Evolutionary conservation across 148 eudicot genomes (phyloP), one percentile per base, ranked within the genome.

Genomic region (Rhododendron molle): DNA sequence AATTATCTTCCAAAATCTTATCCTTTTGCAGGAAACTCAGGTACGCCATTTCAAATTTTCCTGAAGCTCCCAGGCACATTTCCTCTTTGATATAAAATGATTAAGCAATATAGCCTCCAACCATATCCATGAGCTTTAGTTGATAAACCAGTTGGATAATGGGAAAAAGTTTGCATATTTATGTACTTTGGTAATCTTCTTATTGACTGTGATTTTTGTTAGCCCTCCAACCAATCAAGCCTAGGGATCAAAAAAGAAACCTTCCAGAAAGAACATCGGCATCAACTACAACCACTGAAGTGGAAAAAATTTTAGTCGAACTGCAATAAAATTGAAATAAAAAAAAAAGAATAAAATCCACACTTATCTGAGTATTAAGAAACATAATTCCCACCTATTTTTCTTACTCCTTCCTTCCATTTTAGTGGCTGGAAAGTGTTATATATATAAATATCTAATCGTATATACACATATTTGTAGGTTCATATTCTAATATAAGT

Each of bases 11-110:
- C 91, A 26, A 86, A 86, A 65, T 85, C 91, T 67, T 89, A 84
- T 88, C 47, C 89, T 65, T 87, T 90, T 79, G 81, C 90, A 20
- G 88, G 86, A 78, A 86, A 85, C 56, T 72, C 94, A 85, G 95
- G 93, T 90, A 87, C 43, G 18, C 38, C 83, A 23, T 86, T 34
- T 47, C 36, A 32, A 32, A 44, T 44, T 47, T 49, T 38, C 36
- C 52, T 11, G 3, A 34, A 62, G 78, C 13, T 83, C 34, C 54
- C 49, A 83, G 50, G 3, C 23, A 58, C 43, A 18, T 56, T 26
- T 8, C 4, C 58, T 30, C 56, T 67, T 13, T 43, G 60, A 78
- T 78, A 46, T 12, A 3, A 44, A 78, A 78, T 26, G 40, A 79
- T 30, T 30, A 13, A 14, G 47, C 7, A 46, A 47, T 8, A 47